phyloP scores from a whole-genome alignment of 2,329 filamentous ascomycete genomes.

The Pestalotiopsis sp. region DNA sequence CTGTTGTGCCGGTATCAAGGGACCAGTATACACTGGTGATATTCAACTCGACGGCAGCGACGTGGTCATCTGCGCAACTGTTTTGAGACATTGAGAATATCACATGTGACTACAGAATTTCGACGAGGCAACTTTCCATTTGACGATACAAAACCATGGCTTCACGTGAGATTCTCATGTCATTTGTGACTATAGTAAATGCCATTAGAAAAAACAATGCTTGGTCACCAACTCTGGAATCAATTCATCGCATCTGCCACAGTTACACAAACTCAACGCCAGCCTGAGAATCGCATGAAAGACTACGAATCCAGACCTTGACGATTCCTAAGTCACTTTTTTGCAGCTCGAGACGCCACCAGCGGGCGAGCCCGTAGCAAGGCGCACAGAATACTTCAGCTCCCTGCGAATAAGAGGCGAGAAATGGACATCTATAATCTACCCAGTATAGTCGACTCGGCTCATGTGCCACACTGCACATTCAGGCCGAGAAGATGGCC shows the following conservation, averaged over 20 bases:
- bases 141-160: no score
- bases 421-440: background rate
- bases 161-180: background rate
- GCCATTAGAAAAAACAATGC: background rate
- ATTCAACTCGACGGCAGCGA: no score
- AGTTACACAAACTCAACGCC: background rate
- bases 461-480: background rate
- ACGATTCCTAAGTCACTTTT: background rate
- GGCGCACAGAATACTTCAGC: no score
- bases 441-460: background rate
- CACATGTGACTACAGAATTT: no score
- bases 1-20: background rate
- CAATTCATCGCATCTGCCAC: background rate
- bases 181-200: background rate
- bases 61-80: no score
- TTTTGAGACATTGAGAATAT: background rate
- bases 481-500: background rate
- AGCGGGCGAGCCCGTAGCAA: no score
- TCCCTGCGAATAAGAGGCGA: background rate
- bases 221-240: background rate
- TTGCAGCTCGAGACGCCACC: background rate
- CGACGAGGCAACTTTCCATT: no score
- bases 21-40: no score
- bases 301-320: background rate
- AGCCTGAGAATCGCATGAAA: background rate